A percentile compares a stretch with the other conserved stretches of the same genome.
Conservation (phyloP, 75 land plant genomes). For the Selaginella tamariscina region DNA sequence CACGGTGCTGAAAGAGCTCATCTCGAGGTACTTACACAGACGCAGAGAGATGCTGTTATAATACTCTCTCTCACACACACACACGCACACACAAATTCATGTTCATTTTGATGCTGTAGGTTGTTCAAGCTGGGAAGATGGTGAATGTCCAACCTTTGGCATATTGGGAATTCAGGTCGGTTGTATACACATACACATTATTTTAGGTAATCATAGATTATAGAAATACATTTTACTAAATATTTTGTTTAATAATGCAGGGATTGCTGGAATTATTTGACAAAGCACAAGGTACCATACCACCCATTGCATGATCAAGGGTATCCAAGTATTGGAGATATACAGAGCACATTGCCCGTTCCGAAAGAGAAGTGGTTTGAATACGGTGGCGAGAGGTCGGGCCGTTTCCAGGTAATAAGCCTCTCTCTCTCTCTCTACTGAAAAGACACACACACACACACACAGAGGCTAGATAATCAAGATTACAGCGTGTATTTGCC, state of each 20-base stretch:
- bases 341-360: constrained; percentile 5
- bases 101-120: background rate
- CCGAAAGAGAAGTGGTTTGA: constrained; percentile 11
- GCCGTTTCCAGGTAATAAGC: constrained; percentile 8
- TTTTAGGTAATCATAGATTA: background rate
- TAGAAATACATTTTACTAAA: background rate
- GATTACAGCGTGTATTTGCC: no score
- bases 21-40: background rate
- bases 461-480: no score
- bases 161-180: constrained; percentile 6
- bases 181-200: background rate
- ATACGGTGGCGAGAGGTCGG: constrained; percentile 1
- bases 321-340: constrained; percentile 11
- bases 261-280: constrained; percentile 8
- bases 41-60: background rate
- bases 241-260: background rate
- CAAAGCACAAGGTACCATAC: background rate
- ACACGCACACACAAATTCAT: no score
- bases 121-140: constrained; percentile 6
- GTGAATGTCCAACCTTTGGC: constrained; percentile 10
- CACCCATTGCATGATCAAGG: constrained; percentile 9
- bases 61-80: no score
- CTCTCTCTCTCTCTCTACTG: no score
- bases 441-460: no score
- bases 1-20: constrained; percentile 9